Evolutionary conservation across 2,329 filamentous ascomycete species (phyloP).

Genomic region (Thermomyces lanuginosus): DNA sequence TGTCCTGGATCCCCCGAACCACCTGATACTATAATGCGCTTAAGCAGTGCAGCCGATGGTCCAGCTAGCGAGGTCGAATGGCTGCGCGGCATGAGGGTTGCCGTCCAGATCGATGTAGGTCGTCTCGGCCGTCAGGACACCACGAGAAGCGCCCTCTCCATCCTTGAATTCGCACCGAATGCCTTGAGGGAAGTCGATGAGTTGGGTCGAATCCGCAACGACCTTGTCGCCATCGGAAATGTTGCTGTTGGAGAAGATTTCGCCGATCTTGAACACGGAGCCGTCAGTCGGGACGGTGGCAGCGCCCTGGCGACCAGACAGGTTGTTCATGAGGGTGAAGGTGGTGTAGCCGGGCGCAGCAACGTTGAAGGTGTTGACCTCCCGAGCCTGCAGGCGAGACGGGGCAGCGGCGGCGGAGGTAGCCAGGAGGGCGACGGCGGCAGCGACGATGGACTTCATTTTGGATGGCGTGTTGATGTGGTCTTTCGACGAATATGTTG

Average conservation of each 20-base stretch:
- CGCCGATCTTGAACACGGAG: not conserved
- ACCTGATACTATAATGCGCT: no score
- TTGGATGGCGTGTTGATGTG: no score
- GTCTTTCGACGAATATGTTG: no score
- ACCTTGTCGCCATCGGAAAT: slow-evolving; percentile 1
- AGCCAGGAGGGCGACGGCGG: slow-evolving; percentile 4
- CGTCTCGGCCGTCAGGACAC: not conserved
- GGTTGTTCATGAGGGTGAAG: slow-evolving; percentile 5
- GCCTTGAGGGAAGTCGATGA: slow-evolving; percentile 4
- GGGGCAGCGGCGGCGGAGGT: slow-evolving; percentile 3
- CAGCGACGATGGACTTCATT: slow-evolving; percentile 3
- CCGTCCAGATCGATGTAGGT: slow-evolving; percentile 4
- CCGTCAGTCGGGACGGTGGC: slow-evolving; percentile 2
- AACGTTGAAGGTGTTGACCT: no score
- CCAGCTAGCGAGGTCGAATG: slow-evolving; percentile 3
- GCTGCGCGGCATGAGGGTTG: slow-evolving; percentile 2
- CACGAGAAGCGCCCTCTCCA: not conserved
- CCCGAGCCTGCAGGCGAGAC: slow-evolving; percentile 1
- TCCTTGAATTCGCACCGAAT: slow-evolving; percentile 1
- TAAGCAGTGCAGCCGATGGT: slow-evolving; percentile 2
- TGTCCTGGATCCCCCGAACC: no score
- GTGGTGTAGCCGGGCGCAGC: no score
- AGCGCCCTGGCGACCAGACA: slow-evolving; percentile 1
- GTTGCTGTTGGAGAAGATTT: slow-evolving; percentile 2
- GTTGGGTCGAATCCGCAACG: slow-evolving; percentile 2